These are phyloP conservation scores for Kuraishia ogatae DNA, from an alignment of 805 yeast genomes.

Conservation along the genomic window DNA sequence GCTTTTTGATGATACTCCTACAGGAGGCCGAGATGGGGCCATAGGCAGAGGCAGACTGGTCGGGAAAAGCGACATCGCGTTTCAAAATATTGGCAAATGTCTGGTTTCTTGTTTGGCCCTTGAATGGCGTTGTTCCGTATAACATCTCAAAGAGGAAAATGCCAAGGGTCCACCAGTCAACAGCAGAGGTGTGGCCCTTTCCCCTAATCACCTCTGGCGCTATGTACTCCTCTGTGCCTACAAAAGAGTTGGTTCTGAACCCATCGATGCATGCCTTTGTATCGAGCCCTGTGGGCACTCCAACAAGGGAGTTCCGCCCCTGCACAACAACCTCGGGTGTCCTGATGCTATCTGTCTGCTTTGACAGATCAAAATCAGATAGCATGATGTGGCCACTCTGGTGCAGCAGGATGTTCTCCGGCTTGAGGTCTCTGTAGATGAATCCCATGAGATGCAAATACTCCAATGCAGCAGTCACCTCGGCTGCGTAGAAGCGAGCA, in stretches of 20 bases:
- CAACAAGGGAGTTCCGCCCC: slow-evolving; percentile 16
- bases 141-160: slow-evolving; percentile 90
- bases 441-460: slow-evolving; percentile 95
- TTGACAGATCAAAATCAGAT: slow-evolving; percentile 91
- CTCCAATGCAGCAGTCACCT: slow-evolving; percentile 94
- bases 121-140: slow-evolving; percentile 93
- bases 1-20: slow-evolving; percentile 68
- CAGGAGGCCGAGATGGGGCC: slow-evolving; percentile 66
- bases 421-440: slow-evolving; percentile 92
- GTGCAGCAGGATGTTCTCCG: slow-evolving; percentile 89
- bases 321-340: slow-evolving; percentile 57
- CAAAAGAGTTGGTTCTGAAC: slow-evolving; percentile 94
- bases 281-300: slow-evolving; percentile 60
- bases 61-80: slow-evolving; percentile 75
- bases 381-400: slow-evolving; percentile 98
- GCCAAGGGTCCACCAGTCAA: slow-evolving; percentile 99
- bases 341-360: slow-evolving; percentile 72
- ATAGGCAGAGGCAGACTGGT: slow-evolving; percentile 27
- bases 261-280: slow-evolving; percentile 95
- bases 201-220: slow-evolving; percentile 98
- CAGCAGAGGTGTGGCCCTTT: slow-evolving; percentile 95
- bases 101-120: slow-evolving; percentile 80
- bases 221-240: slow-evolving; percentile 97
- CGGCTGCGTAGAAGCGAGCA: slow-evolving; percentile 92
- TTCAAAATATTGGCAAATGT: slow-evolving; percentile 86